These are phyloP conservation scores for Ceratorhiza oryzae-sativae DNA, from an alignment of 1,284 basidiomycete species.

Conservation along the genomic window DNA sequence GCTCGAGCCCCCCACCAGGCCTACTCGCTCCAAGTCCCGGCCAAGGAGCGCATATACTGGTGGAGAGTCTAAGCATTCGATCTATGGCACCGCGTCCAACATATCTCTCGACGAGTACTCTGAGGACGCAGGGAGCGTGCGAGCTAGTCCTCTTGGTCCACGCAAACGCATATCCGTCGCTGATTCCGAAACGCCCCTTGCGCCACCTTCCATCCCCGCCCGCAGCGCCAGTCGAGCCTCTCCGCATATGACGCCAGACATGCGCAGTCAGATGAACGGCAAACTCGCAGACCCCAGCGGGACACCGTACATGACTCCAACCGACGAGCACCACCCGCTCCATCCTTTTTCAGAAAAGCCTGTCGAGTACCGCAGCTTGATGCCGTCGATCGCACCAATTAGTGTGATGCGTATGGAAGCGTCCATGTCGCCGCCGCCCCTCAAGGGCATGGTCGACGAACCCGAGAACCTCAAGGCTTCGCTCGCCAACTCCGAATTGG, in stretches of 20 bases:
- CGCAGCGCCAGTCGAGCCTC: not conserved
- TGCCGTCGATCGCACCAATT: conserved; percentile 22
- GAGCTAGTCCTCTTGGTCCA: conserved; percentile 19
- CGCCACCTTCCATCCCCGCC: conserved; percentile 4
- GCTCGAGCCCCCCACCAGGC: not conserved
- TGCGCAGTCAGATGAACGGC: conserved; percentile 1
- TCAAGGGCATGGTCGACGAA: not conserved
- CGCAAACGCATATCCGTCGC: conserved; percentile 12
- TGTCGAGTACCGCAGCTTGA: conserved; percentile 26
- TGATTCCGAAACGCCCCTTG: not conserved
- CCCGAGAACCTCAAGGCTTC: conserved; percentile 18
- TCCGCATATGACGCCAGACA: conserved; percentile 17
- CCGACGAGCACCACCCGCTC: conserved; percentile 22
- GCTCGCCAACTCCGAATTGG: not conserved
- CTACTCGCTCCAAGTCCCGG: conserved; percentile 27
- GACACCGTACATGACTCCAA: conserved; percentile 36
- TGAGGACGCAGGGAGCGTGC: not conserved
- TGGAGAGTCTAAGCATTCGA: conserved; percentile 10
- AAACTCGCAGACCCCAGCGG: not conserved
- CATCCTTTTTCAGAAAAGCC: conserved; percentile 37
- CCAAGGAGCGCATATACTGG: conserved; percentile 25
- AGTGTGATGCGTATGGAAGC: conserved; percentile 35
- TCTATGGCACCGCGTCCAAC: conserved; percentile 28
- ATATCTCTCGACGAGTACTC: conserved; percentile 8
- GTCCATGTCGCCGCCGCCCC: not conserved